Base-by-base conservation (phyloP, 1,284 basidiomycete species). In the Moesziomyces parantarcticus region DNA sequence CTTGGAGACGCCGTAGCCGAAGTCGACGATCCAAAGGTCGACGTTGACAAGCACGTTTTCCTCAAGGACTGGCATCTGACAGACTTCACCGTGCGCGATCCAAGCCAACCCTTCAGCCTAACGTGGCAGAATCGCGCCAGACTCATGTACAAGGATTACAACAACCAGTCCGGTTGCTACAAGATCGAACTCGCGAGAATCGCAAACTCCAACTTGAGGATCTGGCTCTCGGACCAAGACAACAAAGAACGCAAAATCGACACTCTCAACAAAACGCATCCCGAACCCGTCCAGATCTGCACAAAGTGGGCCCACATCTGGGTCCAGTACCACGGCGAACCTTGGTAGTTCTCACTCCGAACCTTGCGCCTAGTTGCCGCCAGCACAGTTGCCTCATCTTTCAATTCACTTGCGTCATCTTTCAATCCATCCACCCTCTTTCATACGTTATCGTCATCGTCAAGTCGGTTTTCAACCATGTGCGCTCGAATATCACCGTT, bases 181-280 rank as follows among this genome's bases (percentile, higher is more conserved):
- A 48, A 52, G 9, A 47, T 65, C 32, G 14, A 29, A 1, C 46
- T 66, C 34, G 10, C 18, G 11, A 36, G 29, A 13, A n/a, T n/a
- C n/a, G 0, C 16, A 0, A 2, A 57, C 2, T 25, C 18, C 1
- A 1, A 1, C 7, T 1, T n/a, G 1, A 36, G 63, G 20, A 59
- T 66, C 34, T 66, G 63, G 63, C 53, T 66, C 41, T 66, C 63
- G 39, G 53, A 59, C 13, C 44, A 66, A 7, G 8, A 26, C 21
- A 58, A 22, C 11, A 51, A 49, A 5, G 63, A 60, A 14, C 26
- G 52, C 5, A 43, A 53, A 3, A 18, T 45, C 5, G 63, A 66
- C 20, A 66, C 57, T 2, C 1, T 40, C 7, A 8, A 59, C 6
- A 11, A 39, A 16, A 0, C 1, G 0, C 1, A 25, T 4, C 53